These are phyloP conservation scores for Xylaria longipes DNA, from an alignment of 495 filamentous ascomycete genomes.

Conservation along the genomic window DNA sequence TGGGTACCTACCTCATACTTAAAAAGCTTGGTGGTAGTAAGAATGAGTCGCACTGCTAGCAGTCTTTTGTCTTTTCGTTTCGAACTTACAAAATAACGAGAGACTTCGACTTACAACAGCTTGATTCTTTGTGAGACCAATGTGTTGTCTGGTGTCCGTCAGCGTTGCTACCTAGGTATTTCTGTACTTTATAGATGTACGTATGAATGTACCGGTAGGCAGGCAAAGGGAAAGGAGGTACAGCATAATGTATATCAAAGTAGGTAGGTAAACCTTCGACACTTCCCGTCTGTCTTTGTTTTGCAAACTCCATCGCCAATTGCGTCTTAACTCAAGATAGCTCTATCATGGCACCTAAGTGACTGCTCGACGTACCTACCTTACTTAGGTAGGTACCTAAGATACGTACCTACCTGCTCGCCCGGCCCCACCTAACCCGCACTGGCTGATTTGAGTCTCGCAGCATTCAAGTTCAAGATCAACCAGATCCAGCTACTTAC, in stretches of 20 bases:
- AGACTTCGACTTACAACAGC: background rate
- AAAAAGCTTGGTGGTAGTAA: background rate
- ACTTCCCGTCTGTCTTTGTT: background rate
- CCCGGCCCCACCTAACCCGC: constrained; percentile 9
- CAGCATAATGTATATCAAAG: background rate
- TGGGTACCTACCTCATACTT: too few species aligned
- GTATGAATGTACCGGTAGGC: background rate
- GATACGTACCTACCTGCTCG: background rate
- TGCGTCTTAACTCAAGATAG: background rate
- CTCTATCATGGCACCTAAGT: too few species aligned
- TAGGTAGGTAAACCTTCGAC: background rate
- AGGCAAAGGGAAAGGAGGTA: background rate
- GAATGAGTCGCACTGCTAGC: background rate
- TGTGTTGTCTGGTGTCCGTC: background rate
- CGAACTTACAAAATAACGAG: background rate
- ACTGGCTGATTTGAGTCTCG: background rate
- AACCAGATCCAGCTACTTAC: background rate
- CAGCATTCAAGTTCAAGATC: background rate
- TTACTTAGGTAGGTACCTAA: background rate
- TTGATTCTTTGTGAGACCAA: background rate
- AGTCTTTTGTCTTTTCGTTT: background rate
- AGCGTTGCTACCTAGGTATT: background rate
- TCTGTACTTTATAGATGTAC: background rate
- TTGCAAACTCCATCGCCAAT: background rate
- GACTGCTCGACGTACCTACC: background rate